Evolutionary conservation across 1,284 basidiomycete genomes (phyloP).

Genomic region (Ustilago crameri): DNA sequence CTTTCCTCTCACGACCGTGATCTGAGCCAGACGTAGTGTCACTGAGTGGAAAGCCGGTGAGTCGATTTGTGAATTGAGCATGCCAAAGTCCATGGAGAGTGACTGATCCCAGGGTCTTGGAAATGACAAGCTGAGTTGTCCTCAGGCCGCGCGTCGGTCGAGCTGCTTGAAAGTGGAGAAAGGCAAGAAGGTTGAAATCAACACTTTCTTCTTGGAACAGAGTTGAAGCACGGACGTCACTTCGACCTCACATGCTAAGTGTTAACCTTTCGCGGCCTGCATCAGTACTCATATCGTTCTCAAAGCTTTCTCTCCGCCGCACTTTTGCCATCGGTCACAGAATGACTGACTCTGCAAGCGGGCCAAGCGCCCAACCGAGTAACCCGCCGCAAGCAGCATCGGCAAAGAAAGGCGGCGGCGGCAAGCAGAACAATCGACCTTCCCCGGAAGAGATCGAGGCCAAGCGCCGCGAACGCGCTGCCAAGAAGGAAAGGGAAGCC

Average conservation of each 20-base stretch:
- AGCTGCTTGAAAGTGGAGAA: slow-evolving; percentile 1
- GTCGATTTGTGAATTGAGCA: background rate
- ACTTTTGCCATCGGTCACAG: background rate
- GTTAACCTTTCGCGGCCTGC: no score
- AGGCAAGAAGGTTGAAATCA: background rate
- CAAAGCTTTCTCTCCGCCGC: no score
- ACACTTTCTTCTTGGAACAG: background rate
- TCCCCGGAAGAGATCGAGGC: slow-evolving; percentile 50
- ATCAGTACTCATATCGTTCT: no score
- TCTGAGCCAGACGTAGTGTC: no score
- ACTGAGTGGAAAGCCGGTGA: no score
- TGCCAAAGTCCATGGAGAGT: slow-evolving; percentile 16
- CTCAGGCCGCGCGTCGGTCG: background rate
- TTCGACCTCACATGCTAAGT: slow-evolving; percentile 15
- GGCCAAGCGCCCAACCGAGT: background rate
- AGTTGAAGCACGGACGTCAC: no score
- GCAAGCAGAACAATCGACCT: slow-evolving; percentile 31
- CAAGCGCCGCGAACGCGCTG: slow-evolving; percentile 36
- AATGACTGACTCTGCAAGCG: slow-evolving; percentile 21
- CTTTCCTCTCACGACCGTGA: no score
- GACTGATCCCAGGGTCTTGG: slow-evolving; percentile 2
- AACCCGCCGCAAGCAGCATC: background rate
- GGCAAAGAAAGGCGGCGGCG: slow-evolving; percentile 24
- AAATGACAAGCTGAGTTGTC: slow-evolving; percentile 8
- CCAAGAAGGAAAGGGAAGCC: slow-evolving; percentile 53